Evolutionary conservation across 148 eudicot genomes (phyloP), one percentile per base, ranked within the genome.

Genomic region (Rheum nobile): DNA sequence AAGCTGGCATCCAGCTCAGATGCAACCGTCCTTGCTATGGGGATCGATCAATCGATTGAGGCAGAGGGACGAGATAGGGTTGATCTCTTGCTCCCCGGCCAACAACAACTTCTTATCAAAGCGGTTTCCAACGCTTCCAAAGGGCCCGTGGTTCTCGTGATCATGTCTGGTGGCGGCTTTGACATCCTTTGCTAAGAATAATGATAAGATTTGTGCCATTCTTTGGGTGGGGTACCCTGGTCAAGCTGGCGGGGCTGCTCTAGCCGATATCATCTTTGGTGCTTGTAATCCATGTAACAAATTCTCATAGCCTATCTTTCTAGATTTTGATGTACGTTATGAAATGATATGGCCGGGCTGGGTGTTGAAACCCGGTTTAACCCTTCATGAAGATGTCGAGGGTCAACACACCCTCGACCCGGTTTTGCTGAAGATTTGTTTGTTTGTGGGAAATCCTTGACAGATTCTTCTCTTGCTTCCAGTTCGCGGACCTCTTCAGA

Each of bases 171-270:
- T 52, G 97, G 97, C 32, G 88, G 90, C 34, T 76, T 89, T 84
- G 97, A 91, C 72, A 71, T 78, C 84, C 17, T 91, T 87, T 54
- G 91, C 97, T 3, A 86, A 87, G 70, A 79, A 82, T 71, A 76
- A 82, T 71, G 86, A 88, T 1, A 87, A 84, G 72, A 82, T 91
- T 14, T 81, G 81, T 8, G 81, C 91, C 80, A 91, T 91, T 50
- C 19, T 91, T 43, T 91, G 97, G 97, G 89, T 83, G 47, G 97
- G 97, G 67, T 91, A 83, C 41, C 97, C 97, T 16, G 97, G 97
- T 37, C 78, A 89, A 79, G 88, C 89, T 17, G 93, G 97, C 26
- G 93, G 97, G 35, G 85, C 86, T 75, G 96, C 91, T 35, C 52
- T 91, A 28, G 93, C 96, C 10, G 96, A 91, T 74, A 75, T 88